Conservation (phyloP, 139 green algal genomes). For the Astrephomene gubernaculifera region DNA sequence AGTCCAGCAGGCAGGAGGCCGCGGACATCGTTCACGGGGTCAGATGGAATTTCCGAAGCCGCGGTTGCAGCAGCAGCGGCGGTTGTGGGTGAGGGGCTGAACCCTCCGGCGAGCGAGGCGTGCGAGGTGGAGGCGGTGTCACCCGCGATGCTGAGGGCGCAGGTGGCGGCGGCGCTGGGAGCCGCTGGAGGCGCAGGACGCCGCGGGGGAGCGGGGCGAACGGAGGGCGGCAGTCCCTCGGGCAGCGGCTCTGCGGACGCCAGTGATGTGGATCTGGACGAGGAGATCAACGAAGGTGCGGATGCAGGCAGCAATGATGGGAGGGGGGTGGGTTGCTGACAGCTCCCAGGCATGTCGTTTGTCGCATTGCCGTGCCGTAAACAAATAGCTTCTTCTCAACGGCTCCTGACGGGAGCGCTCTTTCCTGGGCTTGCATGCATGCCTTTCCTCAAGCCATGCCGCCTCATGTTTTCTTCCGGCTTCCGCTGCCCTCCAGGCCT, state of each 20-base stretch:
- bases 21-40: no score
- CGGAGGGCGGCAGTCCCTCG: background rate
- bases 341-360: no score
- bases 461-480: no score
- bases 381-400: no score
- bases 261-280: conserved; percentile 3
- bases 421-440: no score
- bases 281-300: conserved; percentile 30
- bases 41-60: no score
- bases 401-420: no score
- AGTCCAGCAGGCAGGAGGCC: no score
- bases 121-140: no score
- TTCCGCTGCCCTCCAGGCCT: conserved; percentile 24
- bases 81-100: background rate
- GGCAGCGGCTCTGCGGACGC: background rate
- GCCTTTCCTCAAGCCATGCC: no score
- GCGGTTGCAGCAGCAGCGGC: background rate
- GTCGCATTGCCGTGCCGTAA: no score
- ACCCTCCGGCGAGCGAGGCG: background rate
- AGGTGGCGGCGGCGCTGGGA: conserved; percentile 21
- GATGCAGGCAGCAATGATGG: background rate
- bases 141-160: conserved; percentile 11
- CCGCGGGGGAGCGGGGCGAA: no score
- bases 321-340: background rate
- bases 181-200: background rate